A percentile compares a stretch with the other conserved stretches of the same genome.
phyloP scores from a whole-genome alignment of 148 eudicot genomes.

The Polygonum maritimum region DNA sequence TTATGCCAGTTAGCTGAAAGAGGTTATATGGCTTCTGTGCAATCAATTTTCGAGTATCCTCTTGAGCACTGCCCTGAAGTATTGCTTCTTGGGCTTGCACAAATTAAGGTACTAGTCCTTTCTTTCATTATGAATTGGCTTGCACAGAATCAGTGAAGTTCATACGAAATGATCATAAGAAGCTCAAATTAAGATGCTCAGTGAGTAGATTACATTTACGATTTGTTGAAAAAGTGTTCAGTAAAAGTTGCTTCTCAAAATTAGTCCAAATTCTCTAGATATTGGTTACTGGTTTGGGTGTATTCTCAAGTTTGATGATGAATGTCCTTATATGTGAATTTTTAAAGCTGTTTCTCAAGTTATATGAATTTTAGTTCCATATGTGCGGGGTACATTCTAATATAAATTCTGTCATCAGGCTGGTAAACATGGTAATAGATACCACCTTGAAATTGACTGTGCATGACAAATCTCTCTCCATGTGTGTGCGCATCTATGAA shows the following conservation, averaged over 20 bases:
- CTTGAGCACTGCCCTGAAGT: constrained; percentile 76
- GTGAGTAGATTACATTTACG: neutral
- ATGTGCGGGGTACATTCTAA: neutral
- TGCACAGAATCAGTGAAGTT: neutral
- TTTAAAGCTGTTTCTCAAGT: too few species aligned
- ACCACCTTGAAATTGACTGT: neutral
- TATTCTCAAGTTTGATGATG: neutral
- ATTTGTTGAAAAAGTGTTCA: neutral
- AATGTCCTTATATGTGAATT: neutral
- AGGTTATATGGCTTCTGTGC: constrained; percentile 68
- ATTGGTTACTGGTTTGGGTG: neutral
- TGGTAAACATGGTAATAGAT: neutral
- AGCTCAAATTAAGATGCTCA: neutral
- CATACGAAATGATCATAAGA: neutral
- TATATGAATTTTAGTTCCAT: neutral
- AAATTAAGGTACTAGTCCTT: constrained; percentile 51
- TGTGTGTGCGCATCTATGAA: neutral
- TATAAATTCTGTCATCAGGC: neutral
- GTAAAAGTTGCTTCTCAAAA: neutral
- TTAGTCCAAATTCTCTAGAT: neutral
- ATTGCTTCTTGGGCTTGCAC: constrained; percentile 81
- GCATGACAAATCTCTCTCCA: neutral
- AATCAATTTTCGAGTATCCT: constrained; percentile 65
- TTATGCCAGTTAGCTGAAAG: constrained; percentile 80
- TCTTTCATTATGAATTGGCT: neutral